Conservation (phyloP, 805 yeast genomes). For the Lachancea kluyveri region DNA sequence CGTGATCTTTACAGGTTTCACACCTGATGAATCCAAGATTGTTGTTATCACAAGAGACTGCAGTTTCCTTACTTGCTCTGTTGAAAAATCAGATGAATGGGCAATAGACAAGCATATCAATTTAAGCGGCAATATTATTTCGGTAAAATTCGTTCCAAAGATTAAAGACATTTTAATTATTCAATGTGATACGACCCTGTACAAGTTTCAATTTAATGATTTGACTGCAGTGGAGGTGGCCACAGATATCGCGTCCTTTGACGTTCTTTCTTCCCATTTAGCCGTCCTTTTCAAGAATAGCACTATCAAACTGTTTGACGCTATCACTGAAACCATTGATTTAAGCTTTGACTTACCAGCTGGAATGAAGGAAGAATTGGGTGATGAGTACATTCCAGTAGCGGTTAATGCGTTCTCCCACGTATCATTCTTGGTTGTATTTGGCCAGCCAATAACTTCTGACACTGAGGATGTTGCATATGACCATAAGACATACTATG, state of each 20-base stretch:
- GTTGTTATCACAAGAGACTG: no score
- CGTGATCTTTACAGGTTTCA: no score
- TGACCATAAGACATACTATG: constrained; percentile 25
- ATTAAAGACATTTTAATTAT: constrained; percentile 1
- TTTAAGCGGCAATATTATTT: not conserved
- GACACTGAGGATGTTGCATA: constrained; percentile 20
- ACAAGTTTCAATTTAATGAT: not conserved
- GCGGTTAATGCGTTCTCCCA: constrained; percentile 18
- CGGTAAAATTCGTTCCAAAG: constrained; percentile 1
- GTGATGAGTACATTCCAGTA: constrained; percentile 28
- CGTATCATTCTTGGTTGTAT: constrained; percentile 19
- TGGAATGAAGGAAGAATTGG: constrained; percentile 21
- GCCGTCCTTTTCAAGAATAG: constrained; percentile 4
- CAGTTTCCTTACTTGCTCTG: no score
- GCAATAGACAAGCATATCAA: not conserved
- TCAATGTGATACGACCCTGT: not conserved
- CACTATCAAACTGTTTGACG: constrained; percentile 1
- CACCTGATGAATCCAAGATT: no score
- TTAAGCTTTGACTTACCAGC: constrained; percentile 22
- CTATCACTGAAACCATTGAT: not conserved
- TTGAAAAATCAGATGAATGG: no score
- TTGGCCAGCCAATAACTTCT: constrained; percentile 25
- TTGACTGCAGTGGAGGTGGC: not conserved
- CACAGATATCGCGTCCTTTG: constrained; percentile 3
- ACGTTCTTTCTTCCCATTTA: not conserved